These are phyloP conservation scores for Domatiomyces catenatus DNA, from an alignment of 2,329 filamentous ascomycete species.

Conservation along the genomic window DNA sequence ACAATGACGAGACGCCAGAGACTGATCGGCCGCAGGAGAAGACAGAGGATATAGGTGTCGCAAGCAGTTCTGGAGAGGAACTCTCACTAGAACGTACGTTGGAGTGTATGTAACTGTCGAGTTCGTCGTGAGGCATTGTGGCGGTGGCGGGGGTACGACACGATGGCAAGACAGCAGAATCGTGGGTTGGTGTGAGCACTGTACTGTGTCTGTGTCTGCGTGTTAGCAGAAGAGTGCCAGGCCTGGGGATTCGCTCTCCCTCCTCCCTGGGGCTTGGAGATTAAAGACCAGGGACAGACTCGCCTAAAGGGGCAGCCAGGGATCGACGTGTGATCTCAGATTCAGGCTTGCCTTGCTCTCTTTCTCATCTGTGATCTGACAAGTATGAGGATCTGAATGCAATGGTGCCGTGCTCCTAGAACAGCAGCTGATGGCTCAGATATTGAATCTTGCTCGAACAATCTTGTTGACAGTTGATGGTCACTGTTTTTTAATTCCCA, in stretches of 20 bases:
- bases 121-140: background rate
- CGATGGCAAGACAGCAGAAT: background rate
- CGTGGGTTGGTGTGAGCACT: background rate
- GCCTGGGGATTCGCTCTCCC: background rate
- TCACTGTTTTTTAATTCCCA: background rate
- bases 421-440: background rate
- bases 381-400: background rate
- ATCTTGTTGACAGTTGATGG: background rate
- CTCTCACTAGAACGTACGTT: background rate
- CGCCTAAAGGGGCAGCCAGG: background rate
- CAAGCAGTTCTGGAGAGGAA: conserved; percentile 12
- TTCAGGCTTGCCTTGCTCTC: background rate
- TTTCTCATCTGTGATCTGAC: background rate
- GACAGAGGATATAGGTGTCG: conserved; percentile 8
- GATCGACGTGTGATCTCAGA: background rate
- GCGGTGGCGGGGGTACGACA: no score
- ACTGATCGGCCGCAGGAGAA: conserved; percentile 27
- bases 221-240: background rate
- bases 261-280: background rate
- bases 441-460: background rate
- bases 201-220: no score
- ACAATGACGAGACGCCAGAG: conserved; percentile 31
- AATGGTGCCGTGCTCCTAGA: background rate
- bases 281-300: background rate
- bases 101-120: background rate